Evolutionary conservation across 2,329 filamentous ascomycete genomes (phyloP), one percentile per base, ranked within the genome.

Genomic region (Penicillium capsulatum): DNA sequence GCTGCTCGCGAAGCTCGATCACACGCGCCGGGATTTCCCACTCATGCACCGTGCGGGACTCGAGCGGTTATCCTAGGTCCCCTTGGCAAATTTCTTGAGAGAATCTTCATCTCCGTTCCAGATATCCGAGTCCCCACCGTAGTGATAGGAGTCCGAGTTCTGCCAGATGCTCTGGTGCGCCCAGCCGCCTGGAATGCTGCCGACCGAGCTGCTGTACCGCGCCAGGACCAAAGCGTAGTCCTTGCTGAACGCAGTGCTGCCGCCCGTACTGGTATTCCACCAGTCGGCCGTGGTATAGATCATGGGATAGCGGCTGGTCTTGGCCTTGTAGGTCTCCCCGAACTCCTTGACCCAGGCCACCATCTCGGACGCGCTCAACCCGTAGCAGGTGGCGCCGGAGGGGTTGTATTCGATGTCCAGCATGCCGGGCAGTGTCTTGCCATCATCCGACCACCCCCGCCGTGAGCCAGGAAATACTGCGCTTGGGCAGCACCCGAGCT

Each of bases 341-440:
- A 79, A 79, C 45, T 72, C 69, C 41, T 63, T 54, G 59, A 79
- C 72, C 75, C 75, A 79, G 13, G 62, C 51, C 1, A 75, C 70
- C 66, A 76, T 76, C 26, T 54, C 60, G n/a, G 60, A 61, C 3
- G 58, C 42, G 31, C 67, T 69, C 44, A 76, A 59, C 5, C 70
- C 72, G 45, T 67, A 74, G 58, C 74, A 77, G 15, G 53, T 61
- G 36, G 57, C 54, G 4, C 67, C 63, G 28, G 51, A 54, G 9
- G 63, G 61, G 42, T 60, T 62, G 42, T 64, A 68, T 60, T 78
- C 75, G 9, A 79, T 63, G 49, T 77, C 76, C 5, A 80, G 64
- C 74, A 79, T 77, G 3, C 76, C 75, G 1, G 75, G 76, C 0
- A 79, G 65, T 7, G 75, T 79, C 45, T 68, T 70, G 34, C 74